Evolutionary conservation across 2,329 filamentous ascomycete species (phyloP).

Genomic region (Colletotrichum sansevieriae): DNA sequence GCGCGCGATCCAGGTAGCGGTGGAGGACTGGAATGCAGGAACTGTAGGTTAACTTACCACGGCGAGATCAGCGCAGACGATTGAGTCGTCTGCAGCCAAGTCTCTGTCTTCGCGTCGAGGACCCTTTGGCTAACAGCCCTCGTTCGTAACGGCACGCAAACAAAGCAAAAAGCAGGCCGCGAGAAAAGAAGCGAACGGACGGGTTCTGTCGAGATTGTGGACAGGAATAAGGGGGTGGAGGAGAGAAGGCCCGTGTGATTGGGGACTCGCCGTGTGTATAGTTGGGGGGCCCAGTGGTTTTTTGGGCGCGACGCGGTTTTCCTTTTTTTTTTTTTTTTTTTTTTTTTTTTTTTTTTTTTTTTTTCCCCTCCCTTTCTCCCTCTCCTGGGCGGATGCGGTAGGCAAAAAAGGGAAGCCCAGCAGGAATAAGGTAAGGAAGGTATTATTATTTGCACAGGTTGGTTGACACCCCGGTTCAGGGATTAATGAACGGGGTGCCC

Average conservation of each 20-base stretch:
- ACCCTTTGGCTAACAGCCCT: conserved; percentile 40
- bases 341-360: conserved; percentile 29
- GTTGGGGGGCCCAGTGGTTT: conserved; percentile 30
- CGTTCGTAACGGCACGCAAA: conserved; percentile 22
- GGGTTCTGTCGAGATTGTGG: conserved; percentile 38
- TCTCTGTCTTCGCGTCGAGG: conserved; percentile 56
- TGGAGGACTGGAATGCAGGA: conserved; percentile 20
- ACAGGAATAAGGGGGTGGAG: conserved; percentile 41
- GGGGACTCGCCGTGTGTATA: conserved; percentile 30
- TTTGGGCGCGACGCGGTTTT: conserved; percentile 37
- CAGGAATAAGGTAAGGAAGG: conserved; percentile 34
- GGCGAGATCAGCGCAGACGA: conserved; percentile 74
- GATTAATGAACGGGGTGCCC: conserved; percentile 29
- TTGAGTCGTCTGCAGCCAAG: conserved; percentile 70
- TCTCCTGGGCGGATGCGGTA: conserved; percentile 8
- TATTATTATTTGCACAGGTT: conserved; percentile 30
- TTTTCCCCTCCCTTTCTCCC: conserved; percentile 6
- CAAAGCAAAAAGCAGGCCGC: conserved; percentile 28
- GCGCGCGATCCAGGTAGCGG: conserved; percentile 6
- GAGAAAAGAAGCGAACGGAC: conserved; percentile 31
- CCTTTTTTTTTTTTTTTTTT: conserved; percentile 21
- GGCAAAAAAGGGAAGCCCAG: neutral
- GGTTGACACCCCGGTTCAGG: conserved; percentile 26
- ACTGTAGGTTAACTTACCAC: conserved; percentile 56
- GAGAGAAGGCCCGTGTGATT: conserved; percentile 40